Base-by-base conservation (phyloP, 2,329 filamentous ascomycete species). In the Parastagonospora nodorum region DNA sequence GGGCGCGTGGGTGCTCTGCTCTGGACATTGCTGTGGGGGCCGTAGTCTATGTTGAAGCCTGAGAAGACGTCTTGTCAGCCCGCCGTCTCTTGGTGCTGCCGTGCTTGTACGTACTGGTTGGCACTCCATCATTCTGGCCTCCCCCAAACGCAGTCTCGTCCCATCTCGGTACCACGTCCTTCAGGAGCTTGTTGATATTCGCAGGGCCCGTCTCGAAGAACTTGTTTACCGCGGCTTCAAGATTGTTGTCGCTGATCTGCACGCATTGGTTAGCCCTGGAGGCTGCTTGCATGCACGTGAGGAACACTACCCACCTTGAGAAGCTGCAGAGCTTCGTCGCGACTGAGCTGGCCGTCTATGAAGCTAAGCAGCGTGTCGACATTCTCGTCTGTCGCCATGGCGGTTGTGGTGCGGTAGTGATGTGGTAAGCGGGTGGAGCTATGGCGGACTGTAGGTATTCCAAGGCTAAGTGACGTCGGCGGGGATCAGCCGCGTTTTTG, bases 1-100 rank as follows among this genome's bases (percentile, higher is more conserved):
- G 71, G 71, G 40, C 71, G 66, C 10, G 65, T 73, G 10, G 71
- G 71, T 5, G 71, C 69, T 54, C 59, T 67, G 60, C 69, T 72
- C 42, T 63, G 63, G 24, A 58, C 59, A 41, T 57, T 58, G 51
- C 67, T 72, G 54, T 67, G 63, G 32, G 65, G 54, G 5, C 61
- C 66, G 54, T 67, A 68, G 48, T 72, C 70, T 52, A 73, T 73
- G 55, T 60, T 65, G 55, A 74, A 72, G 28, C 68, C 69, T 73
- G 46, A 12, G 16, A n/a, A 31, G 4, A 28, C 29, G 32, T 37
- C 33, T 32, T 39, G 58, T 66, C 49, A 68, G 66, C 53, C 36
- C 19, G 43, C 45, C 50, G 50, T 19, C 51, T 28, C 41, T 12
- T 27, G 19, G 38, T 30, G 37, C 30, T 45, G 36, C 9, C 50